A percentile compares a stretch with the other conserved stretches of the same genome.
phyloP scores from a whole-genome alignment of 306 rosid genomes.

The Pyrus pyrifolia region DNA sequence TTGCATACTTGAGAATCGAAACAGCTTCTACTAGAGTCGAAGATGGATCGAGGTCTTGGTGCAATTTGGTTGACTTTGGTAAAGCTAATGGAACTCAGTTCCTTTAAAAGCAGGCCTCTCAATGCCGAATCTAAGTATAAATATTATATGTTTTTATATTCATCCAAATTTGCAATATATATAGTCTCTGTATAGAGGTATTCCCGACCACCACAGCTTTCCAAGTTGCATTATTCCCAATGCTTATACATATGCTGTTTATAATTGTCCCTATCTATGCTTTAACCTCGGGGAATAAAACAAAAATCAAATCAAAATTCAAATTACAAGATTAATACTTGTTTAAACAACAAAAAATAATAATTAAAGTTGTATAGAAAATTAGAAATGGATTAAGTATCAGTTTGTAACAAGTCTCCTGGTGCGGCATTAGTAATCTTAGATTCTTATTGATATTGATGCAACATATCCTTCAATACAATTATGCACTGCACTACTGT shows the following conservation, averaged over 20 bases:
- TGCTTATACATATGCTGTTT: constrained; percentile 15
- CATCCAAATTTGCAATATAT: background rate
- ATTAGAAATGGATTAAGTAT: constrained; percentile 8
- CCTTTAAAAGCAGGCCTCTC: constrained; percentile 32
- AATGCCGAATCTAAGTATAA: constrained; percentile 32
- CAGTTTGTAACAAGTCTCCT: background rate
- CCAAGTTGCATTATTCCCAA: constrained; percentile 34
- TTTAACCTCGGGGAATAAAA: constrained; percentile 8
- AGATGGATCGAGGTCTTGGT: background rate
- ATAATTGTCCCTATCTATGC: constrained; percentile 9
- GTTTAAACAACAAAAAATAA: background rate
- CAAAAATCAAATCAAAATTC: background rate
- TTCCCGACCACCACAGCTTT: constrained; percentile 30
- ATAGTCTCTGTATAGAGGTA: background rate
- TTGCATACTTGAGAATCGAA: background rate
- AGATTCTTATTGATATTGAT: background rate
- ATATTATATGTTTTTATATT: background rate
- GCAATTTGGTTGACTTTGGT: constrained; percentile 22
- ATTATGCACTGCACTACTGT: background rate
- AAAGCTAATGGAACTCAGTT: constrained; percentile 3
- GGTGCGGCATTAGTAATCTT: background rate
- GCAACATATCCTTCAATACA: background rate
- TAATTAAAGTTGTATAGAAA: background rate
- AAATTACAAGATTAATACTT: background rate
- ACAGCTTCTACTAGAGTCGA: background rate